These are phyloP conservation scores for Boletus sp. DNA, from an alignment of 768 basidiomycete species.

Conservation along the genomic window DNA sequence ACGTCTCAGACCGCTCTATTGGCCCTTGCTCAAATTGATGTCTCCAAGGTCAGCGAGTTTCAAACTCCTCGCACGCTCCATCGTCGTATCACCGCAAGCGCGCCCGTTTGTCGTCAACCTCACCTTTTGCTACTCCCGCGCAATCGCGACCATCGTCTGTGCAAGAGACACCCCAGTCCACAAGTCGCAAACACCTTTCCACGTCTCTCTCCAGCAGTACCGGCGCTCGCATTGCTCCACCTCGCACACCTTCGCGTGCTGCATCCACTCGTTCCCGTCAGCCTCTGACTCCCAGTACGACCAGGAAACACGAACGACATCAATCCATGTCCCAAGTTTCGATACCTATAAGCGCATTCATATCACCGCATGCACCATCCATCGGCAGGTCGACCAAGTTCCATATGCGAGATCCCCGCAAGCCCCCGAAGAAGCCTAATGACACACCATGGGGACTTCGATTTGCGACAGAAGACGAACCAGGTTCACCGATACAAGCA, in stretches of 20 bases:
- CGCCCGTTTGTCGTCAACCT: slow-evolving; percentile 49
- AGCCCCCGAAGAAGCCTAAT: slow-evolving; percentile 50
- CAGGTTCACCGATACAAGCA: slow-evolving; percentile 55
- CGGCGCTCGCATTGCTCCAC: slow-evolving; percentile 24
- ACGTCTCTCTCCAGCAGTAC: slow-evolving; percentile 37
- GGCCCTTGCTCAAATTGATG: slow-evolving; percentile 25
- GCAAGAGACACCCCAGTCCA: slow-evolving; percentile 25
- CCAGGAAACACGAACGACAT: slow-evolving; percentile 34
- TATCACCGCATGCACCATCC: slow-evolving; percentile 77
- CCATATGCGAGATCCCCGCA: slow-evolving; percentile 80
- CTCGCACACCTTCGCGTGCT: slow-evolving; percentile 37
- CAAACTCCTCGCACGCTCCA: slow-evolving; percentile 56
- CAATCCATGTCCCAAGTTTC: slow-evolving; percentile 66
- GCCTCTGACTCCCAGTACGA: slow-evolving; percentile 23
- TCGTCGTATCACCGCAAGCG: slow-evolving; percentile 74
- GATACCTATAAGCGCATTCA: slow-evolving; percentile 75
- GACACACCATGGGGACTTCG: slow-evolving; percentile 62
- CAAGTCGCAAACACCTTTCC: slow-evolving; percentile 16
- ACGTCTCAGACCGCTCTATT: slow-evolving; percentile 19
- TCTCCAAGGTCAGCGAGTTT: slow-evolving; percentile 49
- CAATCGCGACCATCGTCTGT: slow-evolving; percentile 31
- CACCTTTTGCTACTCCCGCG: slow-evolving; percentile 32
- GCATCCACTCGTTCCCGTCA: slow-evolving; percentile 34
- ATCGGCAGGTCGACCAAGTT: slow-evolving; percentile 55
- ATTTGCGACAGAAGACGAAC: slow-evolving; percentile 51